Base-by-base conservation (phyloP, 1,139 yeast species). In the Hemisphaericaspora xylanilytica region DNA sequence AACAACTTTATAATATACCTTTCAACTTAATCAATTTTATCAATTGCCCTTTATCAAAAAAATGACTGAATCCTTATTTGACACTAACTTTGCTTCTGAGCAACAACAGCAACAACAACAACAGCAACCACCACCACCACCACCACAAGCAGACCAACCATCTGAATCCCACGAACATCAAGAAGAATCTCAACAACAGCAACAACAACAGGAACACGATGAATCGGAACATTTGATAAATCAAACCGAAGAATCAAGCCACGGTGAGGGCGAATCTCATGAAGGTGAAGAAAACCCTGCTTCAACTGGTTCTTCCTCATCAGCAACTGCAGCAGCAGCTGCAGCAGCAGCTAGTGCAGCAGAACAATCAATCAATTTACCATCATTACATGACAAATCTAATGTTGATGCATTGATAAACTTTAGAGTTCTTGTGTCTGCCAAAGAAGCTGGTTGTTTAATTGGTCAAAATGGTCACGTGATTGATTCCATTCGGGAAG, bases 381-480 rank as follows among this genome's bases (percentile, higher is more conserved):
- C 71, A 2, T 56, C 65, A 27, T 44, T 63, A 38, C 56, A 56
- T 30, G 65, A 61, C 38, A 54, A 50, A 34, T 49, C 61, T 18
- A 58, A 61, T 44, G 56, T 61, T 8, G 53, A 64, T 11, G 67
- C 72, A 5, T 66, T 77, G 41, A 73, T 78, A 44, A 78, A 78
- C 42, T 75, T 70, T 56, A 73, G 96, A 49, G 78, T 89, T 2
- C 70, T 89, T 32, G 87, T 89, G 16, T 80, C 94, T 10, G 80
- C 94, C 41, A 85, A 85, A 57, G 97, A 89, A 61, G 90, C 96
- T 11, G 96, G 96, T 14, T 85, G 90, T 46, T 80, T 89, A 46
- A 89, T 89, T 53, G 97, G 97, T 34, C 86, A 85, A 53, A 84
- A 80, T 50, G 97, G 97, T 32, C 73, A 76, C 43, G 86, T 85